Percentiles rank a stretch among this genome's conserved stretches.
Conservation (phyloP, 768 basidiomycete genomes). For the Lactifluus piperatus region DNA sequence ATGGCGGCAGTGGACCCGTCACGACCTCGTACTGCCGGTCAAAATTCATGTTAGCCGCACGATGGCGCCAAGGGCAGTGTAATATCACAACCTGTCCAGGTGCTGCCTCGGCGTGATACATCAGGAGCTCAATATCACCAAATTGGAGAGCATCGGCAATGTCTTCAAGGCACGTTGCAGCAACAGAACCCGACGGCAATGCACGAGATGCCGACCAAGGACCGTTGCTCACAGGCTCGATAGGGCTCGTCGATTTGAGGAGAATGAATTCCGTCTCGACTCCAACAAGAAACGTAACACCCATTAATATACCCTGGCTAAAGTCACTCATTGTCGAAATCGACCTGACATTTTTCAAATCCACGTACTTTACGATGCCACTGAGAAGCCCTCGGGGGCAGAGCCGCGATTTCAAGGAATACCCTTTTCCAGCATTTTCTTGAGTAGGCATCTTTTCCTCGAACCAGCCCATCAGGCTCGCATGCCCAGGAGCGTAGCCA, state of each 20-base stretch:
- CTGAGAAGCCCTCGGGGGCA: constrained; percentile 53
- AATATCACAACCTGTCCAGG: too few relatives aligned
- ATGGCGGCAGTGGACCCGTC: constrained; percentile 59
- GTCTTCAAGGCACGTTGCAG: constrained; percentile 41
- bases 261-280: constrained; percentile 66
- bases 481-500: constrained; percentile 52
- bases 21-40: constrained; percentile 68
- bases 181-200: constrained; percentile 38
- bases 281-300: constrained; percentile 51
- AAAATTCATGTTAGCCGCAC: too few relatives aligned
- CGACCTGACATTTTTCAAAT: not conserved
- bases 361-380: constrained; percentile 42
- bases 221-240: constrained; percentile 38
- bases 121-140: constrained; percentile 51
- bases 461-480: constrained; percentile 59
- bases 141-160: constrained; percentile 42
- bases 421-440: constrained; percentile 27
- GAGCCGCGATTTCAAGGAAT: constrained; percentile 33
- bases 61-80: too few relatives aligned
- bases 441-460: constrained; percentile 43
- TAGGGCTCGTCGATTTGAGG: constrained; percentile 40
- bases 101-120: constrained; percentile 63
- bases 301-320: constrained; percentile 30
- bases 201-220: constrained; percentile 39
- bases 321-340: not conserved